phyloP scores from a whole-genome alignment of 306 rosid genomes.

The Quillaja saponaria region DNA sequence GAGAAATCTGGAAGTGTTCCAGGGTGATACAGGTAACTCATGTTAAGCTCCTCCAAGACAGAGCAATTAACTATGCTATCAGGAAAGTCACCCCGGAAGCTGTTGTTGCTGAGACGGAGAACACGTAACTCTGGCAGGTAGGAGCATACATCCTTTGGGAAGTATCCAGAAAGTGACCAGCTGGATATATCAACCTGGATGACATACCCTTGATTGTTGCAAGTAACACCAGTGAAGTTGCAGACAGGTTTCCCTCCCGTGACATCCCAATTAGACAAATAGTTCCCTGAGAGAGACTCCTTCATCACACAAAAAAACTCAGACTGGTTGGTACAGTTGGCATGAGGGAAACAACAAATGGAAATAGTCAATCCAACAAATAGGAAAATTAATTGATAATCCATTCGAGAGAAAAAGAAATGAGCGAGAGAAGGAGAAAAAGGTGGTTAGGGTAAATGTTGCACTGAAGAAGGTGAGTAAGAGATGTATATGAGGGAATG shows the following conservation, averaged over 20 bases:
- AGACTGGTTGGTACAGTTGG: constrained; percentile 37
- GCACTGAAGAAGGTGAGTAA: constrained; percentile 39
- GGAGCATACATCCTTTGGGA: constrained; percentile 62
- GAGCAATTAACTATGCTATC: constrained; percentile 60
- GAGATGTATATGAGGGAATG: constrained; percentile 65
- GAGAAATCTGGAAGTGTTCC: constrained; percentile 77
- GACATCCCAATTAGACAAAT: constrained; percentile 54
- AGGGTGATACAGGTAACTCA: constrained; percentile 45
- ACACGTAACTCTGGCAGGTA: constrained; percentile 62
- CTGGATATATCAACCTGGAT: constrained; percentile 51
- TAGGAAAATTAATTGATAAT: constrained; percentile 35
- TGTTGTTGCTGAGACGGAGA: constrained; percentile 52
- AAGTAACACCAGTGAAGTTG: constrained; percentile 61
- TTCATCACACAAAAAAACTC: constrained; percentile 52
- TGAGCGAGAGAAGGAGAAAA: constrained; percentile 9
- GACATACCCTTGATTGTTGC: constrained; percentile 55
- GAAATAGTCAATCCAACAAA: constrained; percentile 32
- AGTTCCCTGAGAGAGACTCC: constrained; percentile 47
- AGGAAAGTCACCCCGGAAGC: constrained; percentile 50
- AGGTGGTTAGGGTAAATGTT: constrained; percentile 32
- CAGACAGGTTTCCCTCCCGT: constrained; percentile 42
- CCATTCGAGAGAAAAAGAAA: constrained; percentile 39
- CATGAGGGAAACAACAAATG: constrained; percentile 28
- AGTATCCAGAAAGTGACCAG: constrained; percentile 59
- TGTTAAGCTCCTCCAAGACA: constrained; percentile 55